phyloP scores from a whole-genome alignment of 805 yeast species.

The Candida berthetii region DNA sequence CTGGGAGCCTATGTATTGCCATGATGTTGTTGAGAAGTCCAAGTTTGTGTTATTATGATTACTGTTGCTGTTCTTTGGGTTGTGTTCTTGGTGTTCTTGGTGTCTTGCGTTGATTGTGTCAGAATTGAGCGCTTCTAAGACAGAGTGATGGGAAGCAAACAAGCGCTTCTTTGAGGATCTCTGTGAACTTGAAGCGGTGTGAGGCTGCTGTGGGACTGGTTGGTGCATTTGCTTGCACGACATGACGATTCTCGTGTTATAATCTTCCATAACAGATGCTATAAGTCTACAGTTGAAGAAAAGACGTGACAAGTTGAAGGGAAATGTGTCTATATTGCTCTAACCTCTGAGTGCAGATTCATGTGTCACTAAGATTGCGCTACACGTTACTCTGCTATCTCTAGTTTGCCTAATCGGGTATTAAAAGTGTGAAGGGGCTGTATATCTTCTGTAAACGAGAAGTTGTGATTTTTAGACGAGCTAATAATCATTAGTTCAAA shows the following conservation, averaged over 20 bases:
- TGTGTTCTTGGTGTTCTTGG: background rate
- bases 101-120: background rate
- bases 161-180: too few species aligned
- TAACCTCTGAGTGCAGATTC: too few species aligned
- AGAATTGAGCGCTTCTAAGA: constrained; percentile 15
- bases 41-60: background rate
- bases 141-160: constrained; percentile 17
- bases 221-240: too few species aligned
- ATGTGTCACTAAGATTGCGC: too few species aligned
- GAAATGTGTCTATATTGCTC: background rate
- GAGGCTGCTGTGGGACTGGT: too few species aligned
- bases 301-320: background rate
- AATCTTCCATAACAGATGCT: background rate
- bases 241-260: background rate
- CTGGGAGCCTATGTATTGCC: constrained; percentile 15
- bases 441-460: too few species aligned
- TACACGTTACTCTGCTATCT: too few species aligned
- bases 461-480: too few species aligned
- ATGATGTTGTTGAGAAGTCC: constrained; percentile 18
- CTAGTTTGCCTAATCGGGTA: background rate
- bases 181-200: too few species aligned
- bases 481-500: too few species aligned
- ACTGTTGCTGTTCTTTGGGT: constrained; percentile 4
- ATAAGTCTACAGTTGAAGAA: background rate
- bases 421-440: too few species aligned